Base-by-base conservation (phyloP, 177 flowering plant species). In the Vitis hybrid region DNA sequence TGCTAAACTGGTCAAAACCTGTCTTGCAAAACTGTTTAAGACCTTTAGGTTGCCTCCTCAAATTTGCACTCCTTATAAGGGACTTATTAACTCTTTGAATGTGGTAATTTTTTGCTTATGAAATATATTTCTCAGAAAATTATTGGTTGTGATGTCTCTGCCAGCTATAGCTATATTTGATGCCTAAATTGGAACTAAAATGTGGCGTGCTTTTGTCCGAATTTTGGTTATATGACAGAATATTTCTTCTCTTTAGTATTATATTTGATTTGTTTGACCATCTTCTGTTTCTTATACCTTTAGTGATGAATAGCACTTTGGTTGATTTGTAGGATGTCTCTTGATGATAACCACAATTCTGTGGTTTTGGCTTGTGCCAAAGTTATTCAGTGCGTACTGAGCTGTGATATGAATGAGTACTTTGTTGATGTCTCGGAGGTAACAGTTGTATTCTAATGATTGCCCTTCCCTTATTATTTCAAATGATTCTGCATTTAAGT, bases 301-400 rank as follows among this genome's bases (percentile, higher is more conserved):
- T 2, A 55, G 11, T 66, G 3, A 51, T 51, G n/a, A 18, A 48
- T 30, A 23, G 14, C 9, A 51, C 10, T 32, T 48, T 49, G 61
- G 2, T 54, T 71, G 54, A 61, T 62, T 17, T 75, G 74, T 80
- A 96, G 99, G 87, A 80, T 93, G 76, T 85, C 85, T 58, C 86
- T 96, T 64, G 99, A 96, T 78, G 97, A 91, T 70, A 93, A 93
- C 75, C 95, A 96, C 78, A 77, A 71, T 52, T 85, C 92, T 72
- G 98, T 93, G 51, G 90, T 91, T 78, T 74, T 88, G 71, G 87
- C 93, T 23, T 82, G 91, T 84, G 83, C 84, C 49, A 92, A 82
- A 80, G 93, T 80, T 61, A 87, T 96, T 62, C 89, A 83, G 39
- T 78, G 86, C 59, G 60, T 81, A 48, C 80, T 96, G 59, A 82